phyloP scores from a whole-genome alignment of 2,329 filamentous ascomycete genomes.

The Phialophora tarda region DNA sequence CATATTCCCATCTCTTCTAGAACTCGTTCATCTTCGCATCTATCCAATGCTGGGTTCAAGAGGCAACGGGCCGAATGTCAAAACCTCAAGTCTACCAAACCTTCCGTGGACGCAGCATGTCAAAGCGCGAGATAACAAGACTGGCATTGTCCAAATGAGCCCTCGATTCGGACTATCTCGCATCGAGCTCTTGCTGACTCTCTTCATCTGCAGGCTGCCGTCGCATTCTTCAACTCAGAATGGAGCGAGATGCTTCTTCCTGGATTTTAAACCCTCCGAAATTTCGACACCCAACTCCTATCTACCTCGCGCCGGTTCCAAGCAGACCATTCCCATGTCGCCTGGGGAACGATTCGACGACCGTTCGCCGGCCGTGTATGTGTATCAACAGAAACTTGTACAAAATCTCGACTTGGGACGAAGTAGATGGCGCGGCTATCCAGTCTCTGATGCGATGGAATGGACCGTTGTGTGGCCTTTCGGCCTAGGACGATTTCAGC shows the following conservation, averaged over 20 bases:
- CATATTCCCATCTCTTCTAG: neutral
- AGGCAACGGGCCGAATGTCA: neutral
- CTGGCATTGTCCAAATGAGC: neutral
- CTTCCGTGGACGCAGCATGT: neutral
- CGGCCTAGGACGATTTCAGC: neutral
- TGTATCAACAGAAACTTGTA: neutral
- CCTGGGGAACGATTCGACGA: neutral
- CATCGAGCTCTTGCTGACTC: conserved; percentile 20
- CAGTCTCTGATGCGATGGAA: neutral
- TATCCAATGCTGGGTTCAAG: neutral
- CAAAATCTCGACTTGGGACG: neutral
- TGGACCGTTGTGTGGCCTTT: neutral
- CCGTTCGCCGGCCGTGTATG: neutral
- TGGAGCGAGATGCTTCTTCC: conserved; percentile 72
- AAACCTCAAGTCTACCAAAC: neutral
- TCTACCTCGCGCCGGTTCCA: neutral
- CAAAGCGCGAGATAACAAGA: neutral
- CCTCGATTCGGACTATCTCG: neutral
- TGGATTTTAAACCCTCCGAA: conserved; percentile 46
- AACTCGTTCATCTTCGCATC: neutral
- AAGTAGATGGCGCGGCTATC: neutral
- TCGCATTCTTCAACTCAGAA: conserved; percentile 70
- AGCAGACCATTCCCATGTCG: neutral
- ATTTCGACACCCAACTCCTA: conserved; percentile 2
- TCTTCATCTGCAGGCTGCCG: conserved; percentile 58